These are phyloP conservation scores for Fusarium scirpi DNA, from an alignment of 2,329 filamentous ascomycete genomes.

Conservation along the genomic window DNA sequence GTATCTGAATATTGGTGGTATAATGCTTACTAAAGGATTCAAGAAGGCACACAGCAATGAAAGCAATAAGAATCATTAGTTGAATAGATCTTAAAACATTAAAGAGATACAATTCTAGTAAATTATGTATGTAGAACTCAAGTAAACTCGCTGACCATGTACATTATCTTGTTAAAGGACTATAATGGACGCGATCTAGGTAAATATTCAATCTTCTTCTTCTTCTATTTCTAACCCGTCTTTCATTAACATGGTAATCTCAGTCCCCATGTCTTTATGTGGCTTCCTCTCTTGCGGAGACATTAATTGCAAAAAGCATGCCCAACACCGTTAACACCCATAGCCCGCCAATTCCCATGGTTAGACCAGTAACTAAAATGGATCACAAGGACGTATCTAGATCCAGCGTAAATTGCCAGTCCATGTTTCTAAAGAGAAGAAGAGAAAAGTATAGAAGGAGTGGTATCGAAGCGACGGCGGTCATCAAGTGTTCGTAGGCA, in stretches of 20 bases:
- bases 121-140: background rate
- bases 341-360: conserved; percentile 25
- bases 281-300: conserved; percentile 11
- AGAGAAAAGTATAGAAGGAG: conserved; percentile 38
- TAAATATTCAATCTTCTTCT: conserved; percentile 1
- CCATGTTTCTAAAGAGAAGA: conserved; percentile 40
- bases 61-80: background rate
- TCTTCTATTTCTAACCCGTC: conserved; percentile 18
- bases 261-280: conserved; percentile 15
- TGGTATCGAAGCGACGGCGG: conserved; percentile 43
- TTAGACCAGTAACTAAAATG: conserved; percentile 29
- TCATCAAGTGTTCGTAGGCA: conserved; percentile 39
- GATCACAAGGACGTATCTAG: conserved; percentile 32
- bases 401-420: conserved; percentile 43
- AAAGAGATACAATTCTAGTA: background rate
- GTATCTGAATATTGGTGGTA: background rate
- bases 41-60: too few species aligned
- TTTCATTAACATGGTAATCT: conserved; percentile 9
- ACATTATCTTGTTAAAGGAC: background rate
- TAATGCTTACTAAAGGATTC: background rate
- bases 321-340: conserved; percentile 44
- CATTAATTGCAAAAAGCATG: conserved; percentile 33
- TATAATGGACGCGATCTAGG: background rate
- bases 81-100: too few species aligned
- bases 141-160: background rate